A percentile compares a stretch with the other conserved stretches of the same genome.
phyloP scores from a whole-genome alignment of 176 grass and related monocot species.

The Urochloa ruziziensis region DNA sequence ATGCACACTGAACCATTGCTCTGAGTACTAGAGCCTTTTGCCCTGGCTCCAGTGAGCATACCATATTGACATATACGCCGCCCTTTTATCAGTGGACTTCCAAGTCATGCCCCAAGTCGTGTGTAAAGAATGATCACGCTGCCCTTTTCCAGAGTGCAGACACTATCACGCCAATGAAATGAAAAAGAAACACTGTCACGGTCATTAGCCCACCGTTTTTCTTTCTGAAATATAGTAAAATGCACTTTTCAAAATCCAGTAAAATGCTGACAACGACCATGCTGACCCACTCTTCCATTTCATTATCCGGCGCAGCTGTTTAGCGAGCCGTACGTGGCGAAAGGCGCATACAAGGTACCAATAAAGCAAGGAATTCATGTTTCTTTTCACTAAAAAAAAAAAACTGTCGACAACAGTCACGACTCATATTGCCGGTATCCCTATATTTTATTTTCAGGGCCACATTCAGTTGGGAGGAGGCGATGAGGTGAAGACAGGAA shows the following conservation, averaged over 20 bases:
- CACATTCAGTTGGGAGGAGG: constrained; percentile 42
- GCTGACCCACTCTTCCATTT: constrained; percentile 6
- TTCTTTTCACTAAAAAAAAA: background rate
- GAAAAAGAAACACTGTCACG: constrained; percentile 1
- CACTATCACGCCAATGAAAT: background rate
- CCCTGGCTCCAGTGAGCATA: background rate
- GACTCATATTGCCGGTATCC: background rate
- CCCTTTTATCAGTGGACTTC: constrained; percentile 21
- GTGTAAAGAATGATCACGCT: constrained; percentile 16
- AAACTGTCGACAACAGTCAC: background rate
- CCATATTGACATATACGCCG: background rate
- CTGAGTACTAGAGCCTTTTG: background rate
- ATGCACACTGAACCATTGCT: background rate
- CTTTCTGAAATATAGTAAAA: constrained; percentile 21
- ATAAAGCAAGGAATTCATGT: background rate
- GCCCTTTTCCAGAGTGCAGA: constrained; percentile 6
- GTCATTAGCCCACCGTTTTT: background rate
- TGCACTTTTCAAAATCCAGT: too few relatives aligned
- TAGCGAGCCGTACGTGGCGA: constrained; percentile 62
- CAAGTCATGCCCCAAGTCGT: constrained; percentile 18
- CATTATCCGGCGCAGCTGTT: constrained; percentile 55
- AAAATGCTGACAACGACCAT: background rate
- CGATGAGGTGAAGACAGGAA: constrained; percentile 25
- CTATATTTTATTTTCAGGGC: constrained; percentile 11
- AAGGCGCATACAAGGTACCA: constrained; percentile 50